Percentiles rank a stretch among this genome's conserved stretches.
Conservation (phyloP, 345 rosid species). For the Rhodomyrtus tomentosa region DNA sequence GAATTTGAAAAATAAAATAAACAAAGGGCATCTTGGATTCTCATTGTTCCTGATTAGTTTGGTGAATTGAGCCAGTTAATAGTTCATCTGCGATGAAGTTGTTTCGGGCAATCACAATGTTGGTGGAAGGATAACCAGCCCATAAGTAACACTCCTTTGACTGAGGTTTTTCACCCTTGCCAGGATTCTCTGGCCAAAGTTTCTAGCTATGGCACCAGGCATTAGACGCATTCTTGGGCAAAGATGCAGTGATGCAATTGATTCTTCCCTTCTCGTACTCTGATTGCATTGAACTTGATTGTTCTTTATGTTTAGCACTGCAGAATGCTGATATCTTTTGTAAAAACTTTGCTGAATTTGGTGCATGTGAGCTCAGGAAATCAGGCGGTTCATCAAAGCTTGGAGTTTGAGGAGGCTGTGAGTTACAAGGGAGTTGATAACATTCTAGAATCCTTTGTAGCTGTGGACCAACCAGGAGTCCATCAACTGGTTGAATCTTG, state of each 20-base stretch:
- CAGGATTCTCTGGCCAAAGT: neutral
- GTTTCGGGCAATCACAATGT: neutral
- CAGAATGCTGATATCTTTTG: neutral
- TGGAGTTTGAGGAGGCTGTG: constrained; percentile 11
- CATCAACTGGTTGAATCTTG: constrained; percentile 28
- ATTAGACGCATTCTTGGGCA: neutral
- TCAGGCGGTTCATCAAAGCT: constrained; percentile 18
- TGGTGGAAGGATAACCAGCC: neutral
- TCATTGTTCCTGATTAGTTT: neutral
- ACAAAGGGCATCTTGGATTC: neutral
- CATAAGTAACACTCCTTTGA: neutral
- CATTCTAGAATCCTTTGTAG: constrained; percentile 7
- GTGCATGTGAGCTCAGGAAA: constrained; percentile 15
- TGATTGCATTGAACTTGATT: neutral
- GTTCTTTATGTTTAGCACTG: neutral
- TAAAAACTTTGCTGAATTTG: neutral
- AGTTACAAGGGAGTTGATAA: neutral
- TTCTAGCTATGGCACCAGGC: neutral
- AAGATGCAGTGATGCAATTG: neutral
- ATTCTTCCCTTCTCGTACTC: neutral
- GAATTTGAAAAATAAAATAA: neutral
- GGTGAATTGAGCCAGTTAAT: neutral
- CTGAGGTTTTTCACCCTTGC: neutral
- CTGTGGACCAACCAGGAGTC: constrained; percentile 16
- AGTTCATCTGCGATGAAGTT: neutral